These are phyloP conservation scores for Clavispora fructus DNA, from an alignment of 805 yeast species.

Conservation along the genomic window DNA sequence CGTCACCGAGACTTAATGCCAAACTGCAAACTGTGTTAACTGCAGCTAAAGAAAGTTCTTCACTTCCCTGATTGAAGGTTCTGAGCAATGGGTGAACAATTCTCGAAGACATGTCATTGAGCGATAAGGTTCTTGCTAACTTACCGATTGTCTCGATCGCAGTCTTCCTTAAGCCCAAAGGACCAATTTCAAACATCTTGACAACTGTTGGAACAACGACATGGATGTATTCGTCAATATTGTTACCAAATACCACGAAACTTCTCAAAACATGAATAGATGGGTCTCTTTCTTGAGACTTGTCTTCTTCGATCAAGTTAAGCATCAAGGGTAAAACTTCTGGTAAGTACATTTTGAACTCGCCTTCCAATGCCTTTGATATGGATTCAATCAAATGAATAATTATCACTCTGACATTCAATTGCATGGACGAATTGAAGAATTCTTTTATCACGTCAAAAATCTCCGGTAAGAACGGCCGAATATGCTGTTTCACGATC, in stretches of 20 bases:
- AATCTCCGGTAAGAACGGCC: slow-evolving; percentile 74
- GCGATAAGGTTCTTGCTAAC: slow-evolving; percentile 62
- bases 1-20: slow-evolving; percentile 75
- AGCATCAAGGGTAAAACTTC: slow-evolving; percentile 71
- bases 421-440: slow-evolving; percentile 44
- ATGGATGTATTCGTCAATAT: slow-evolving; percentile 84
- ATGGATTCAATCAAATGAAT: slow-evolving; percentile 77
- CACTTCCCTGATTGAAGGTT: slow-evolving; percentile 48
- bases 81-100: slow-evolving; percentile 83
- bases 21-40: slow-evolving; percentile 78
- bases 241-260: slow-evolving; percentile 80
- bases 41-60: slow-evolving; percentile 58
- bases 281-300: slow-evolving; percentile 53
- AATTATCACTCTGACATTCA: slow-evolving; percentile 68
- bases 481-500: slow-evolving; percentile 84
- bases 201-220: slow-evolving; percentile 84
- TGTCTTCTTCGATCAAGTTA: slow-evolving; percentile 70
- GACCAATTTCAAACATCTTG: slow-evolving; percentile 67
- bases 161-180: slow-evolving; percentile 56
- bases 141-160: slow-evolving; percentile 84
- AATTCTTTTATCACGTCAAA: slow-evolving; percentile 72
- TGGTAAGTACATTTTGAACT: slow-evolving; percentile 80
- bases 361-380: slow-evolving; percentile 84
- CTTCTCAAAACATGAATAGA: slow-evolving; percentile 74
- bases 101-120: slow-evolving; percentile 85